Evolutionary conservation across 371 early-diverging fungal genomes (phyloP).

Genomic region (Umbelopsis sp.): DNA sequence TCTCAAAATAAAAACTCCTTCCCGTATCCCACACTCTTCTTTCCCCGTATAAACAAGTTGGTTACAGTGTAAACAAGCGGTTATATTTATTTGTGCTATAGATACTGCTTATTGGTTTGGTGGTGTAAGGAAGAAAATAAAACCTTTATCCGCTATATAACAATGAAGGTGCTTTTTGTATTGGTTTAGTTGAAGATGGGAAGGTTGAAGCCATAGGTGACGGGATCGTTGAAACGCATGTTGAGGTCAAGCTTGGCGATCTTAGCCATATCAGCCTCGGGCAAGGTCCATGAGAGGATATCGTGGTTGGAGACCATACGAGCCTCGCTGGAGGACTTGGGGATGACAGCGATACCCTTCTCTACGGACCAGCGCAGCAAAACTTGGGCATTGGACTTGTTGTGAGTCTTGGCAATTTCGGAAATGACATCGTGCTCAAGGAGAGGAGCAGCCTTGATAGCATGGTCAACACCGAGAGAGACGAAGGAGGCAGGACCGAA

Average conservation of each 20-base stretch:
- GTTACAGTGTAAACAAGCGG: background rate
- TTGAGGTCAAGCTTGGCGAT: conserved; percentile 32
- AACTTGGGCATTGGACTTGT: conserved; percentile 46
- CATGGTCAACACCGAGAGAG: conserved; percentile 39
- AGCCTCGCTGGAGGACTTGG: conserved; percentile 57
- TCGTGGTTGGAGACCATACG: conserved; percentile 51
- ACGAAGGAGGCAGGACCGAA: conserved; percentile 65
- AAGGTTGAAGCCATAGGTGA: conserved; percentile 35
- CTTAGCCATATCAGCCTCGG: conserved; percentile 32
- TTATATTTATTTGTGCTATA: background rate
- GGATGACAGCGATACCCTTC: conserved; percentile 60
- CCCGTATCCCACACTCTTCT: background rate
- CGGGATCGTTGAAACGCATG: conserved; percentile 42
- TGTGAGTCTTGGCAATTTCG: conserved; percentile 42
- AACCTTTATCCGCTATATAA: background rate
- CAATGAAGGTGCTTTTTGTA: conserved; percentile 1
- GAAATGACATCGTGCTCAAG: conserved; percentile 39
- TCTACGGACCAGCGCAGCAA: conserved; percentile 63
- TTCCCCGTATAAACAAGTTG: background rate
- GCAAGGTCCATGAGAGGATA: conserved; percentile 29
- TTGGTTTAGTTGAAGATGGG: conserved; percentile 40
- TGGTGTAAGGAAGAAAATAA: background rate
- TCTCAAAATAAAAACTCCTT: background rate
- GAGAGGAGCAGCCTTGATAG: conserved; percentile 28
- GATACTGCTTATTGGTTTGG: background rate